Base-by-base conservation (phyloP, 2,329 filamentous ascomycete species). In the Beauveria bassiana region DNA sequence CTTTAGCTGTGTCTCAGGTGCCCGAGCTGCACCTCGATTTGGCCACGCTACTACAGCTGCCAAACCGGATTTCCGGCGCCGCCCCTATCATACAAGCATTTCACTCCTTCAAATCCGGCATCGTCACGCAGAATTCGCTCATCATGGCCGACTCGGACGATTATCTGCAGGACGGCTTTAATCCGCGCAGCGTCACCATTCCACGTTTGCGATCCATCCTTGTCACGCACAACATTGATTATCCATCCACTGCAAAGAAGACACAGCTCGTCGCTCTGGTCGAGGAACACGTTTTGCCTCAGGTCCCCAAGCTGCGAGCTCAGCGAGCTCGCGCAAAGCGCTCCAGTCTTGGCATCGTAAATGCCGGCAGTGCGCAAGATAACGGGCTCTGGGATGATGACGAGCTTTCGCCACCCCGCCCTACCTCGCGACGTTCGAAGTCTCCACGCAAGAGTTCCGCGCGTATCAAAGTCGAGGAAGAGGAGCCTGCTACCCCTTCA, bases 181-280 rank as follows among this genome's bases (percentile, higher is more conserved):
- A 99, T 72, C 86, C 95, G 22, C 82, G 83, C 70, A 85, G 83
- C 65, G 84, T 98, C 65, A 98, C 92, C 1, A 86, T 98, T 55
- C 92, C 95, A 31, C 89, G 89, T 51, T 80, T 99, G 68, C 90
- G 95, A 69, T 93, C 90, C 54, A 96, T 98, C 66, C 85, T 99
- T 62, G 90, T 98, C 69, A 89, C 86, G 66, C 91, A 99, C 77
- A 89, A 92, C 71, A 80, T 98, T 69, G 78, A 86, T 43, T 98
- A 96, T 72, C 88, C 93, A 5, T 87, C 91, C 0, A 93, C 87
- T 5, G 92, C 95, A 14, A 99, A 98, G 78, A 99, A 99, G 78
- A 79, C 86, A 0, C 88, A 96, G 70, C 85, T 99, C 24, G 81
- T 99, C 63, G 86, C 89, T 8, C 85, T 98, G 52, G 92, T 99